A percentile compares a stretch with the other conserved stretches of the same genome.
phyloP scores from a whole-genome alignment of 1,139 yeast genomes.

The Trichomonascaceae sp. region DNA sequence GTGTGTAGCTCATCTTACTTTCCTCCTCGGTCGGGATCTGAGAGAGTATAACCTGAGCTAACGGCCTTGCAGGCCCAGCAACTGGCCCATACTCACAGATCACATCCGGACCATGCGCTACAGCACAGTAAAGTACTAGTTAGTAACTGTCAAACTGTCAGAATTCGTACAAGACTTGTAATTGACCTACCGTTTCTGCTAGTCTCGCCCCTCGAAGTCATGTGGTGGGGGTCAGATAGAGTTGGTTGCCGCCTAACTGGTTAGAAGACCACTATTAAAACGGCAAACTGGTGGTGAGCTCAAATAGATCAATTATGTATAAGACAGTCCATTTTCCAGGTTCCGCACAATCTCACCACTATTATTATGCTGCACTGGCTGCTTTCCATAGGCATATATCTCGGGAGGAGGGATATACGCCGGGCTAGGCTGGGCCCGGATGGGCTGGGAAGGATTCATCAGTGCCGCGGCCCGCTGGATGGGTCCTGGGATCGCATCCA shows the following conservation, averaged over 20 bases:
- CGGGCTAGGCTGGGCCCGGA: conserved; percentile 29
- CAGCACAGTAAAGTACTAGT: conserved; percentile 20
- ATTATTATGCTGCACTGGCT: conserved; percentile 3
- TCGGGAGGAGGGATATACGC: conserved; percentile 32
- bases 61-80: conserved; percentile 12
- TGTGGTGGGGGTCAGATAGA: too few relatives aligned
- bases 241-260: too few relatives aligned
- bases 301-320: too few relatives aligned
- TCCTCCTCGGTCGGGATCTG: conserved; percentile 16
- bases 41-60: conserved; percentile 19
- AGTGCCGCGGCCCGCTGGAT: conserved; percentile 30
- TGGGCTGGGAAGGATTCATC: conserved; percentile 27
- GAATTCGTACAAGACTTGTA: too few relatives aligned
- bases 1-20: conserved; percentile 21
- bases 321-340: conserved; percentile 20
- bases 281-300: too few relatives aligned
- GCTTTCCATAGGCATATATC: conserved; percentile 9
- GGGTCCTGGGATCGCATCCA: conserved; percentile 29
- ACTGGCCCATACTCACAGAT: conserved; percentile 14
- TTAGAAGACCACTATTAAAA: too few relatives aligned
- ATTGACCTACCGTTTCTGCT: too few relatives aligned
- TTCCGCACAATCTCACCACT: conserved; percentile 21
- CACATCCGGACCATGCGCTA: conserved; percentile 19
- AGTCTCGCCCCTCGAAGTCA: too few relatives aligned
- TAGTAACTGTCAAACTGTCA: background rate